Evolutionary conservation across 768 basidiomycete genomes (phyloP), one percentile per base, ranked within the genome.

Genomic region (Leccinum fibrillosum): DNA sequence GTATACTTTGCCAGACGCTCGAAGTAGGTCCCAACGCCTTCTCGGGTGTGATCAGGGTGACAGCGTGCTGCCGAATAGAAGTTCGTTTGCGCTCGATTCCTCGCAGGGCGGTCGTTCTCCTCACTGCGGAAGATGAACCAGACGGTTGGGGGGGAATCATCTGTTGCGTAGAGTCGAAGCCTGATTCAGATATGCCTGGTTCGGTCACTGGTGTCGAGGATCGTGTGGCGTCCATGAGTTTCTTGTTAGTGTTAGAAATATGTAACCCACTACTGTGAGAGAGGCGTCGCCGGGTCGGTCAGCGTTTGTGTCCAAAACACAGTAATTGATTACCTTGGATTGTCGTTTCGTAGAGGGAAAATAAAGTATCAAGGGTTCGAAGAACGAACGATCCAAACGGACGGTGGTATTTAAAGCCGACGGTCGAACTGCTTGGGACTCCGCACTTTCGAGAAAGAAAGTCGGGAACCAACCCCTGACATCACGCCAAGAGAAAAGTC

Each of bases 1-100:
- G 77, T 39, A 89, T 57, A 60, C 86, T 84, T 37, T 72, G 45
- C 53, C 76, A 61, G 19, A 77, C 54, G 11, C 74, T 73, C 2
- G 87, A 89, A 0, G 84, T 50, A 1, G 72, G 61, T 0, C 75
- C 82, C 11, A 72, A 28, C 59, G 63, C 71, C 63, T 57, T 80
- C 11, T 62, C 51, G 1, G 83, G 82, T 0, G 59, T 63, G 4
- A 80, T 48, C 62, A 83, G 65, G 1, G 63, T 64, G 2, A 69
- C 71, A 5, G 66, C 64, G 12, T 60, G 64, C 2, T 62, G 37
- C 0, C 68, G 68, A 53, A 59, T n/a, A 39, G 59, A 49, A 6
- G 51, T 32, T 4, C 52, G 62, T 45, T 42, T 61, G 11, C 60
- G 61, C 30, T 49, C 47, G 8, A 34, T 11, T 42, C 19, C 48